Conservation (phyloP, 2,329 filamentous ascomycete genomes). For the Diaporthe australafricana region DNA sequence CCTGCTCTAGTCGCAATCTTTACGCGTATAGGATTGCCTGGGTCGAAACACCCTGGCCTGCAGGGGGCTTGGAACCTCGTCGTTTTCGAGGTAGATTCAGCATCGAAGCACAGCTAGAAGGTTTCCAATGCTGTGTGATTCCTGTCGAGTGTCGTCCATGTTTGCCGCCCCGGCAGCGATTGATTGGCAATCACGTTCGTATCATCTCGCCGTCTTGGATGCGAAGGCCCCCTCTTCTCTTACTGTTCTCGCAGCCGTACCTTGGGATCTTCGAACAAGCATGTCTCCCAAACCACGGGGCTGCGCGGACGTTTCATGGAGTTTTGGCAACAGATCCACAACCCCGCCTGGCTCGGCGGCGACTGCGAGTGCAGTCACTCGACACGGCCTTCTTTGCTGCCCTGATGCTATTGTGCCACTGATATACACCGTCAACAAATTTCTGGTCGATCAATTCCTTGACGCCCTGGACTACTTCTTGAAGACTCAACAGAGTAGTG, state of each 20-base stretch:
- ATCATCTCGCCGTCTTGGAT: neutral
- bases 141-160: neutral
- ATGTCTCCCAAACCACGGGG: conserved; percentile 14
- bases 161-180: neutral
- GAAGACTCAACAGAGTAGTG: conserved; percentile 60
- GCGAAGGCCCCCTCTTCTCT: neutral
- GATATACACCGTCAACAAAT: conserved; percentile 61
- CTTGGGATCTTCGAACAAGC: conserved; percentile 37
- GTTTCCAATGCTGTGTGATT: neutral
- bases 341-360: conserved; percentile 64
- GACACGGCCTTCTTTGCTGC: conserved; percentile 70
- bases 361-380: conserved; percentile 62
- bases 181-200: conserved; percentile 11
- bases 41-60: neutral
- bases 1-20: neutral
- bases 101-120: neutral
- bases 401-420: conserved; percentile 69
- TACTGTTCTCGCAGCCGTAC: neutral
- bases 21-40: neutral
- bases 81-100: neutral
- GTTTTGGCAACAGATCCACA: conserved; percentile 66
- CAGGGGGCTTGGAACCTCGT: neutral
- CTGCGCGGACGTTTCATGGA: conserved; percentile 51
- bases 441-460: conserved; percentile 62
- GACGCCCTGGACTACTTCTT: conserved; percentile 59